Evolutionary conservation across 352 stramenopile species (phyloP), one percentile per base, ranked within the genome.

Genomic region (Phytophthora sp.): DNA sequence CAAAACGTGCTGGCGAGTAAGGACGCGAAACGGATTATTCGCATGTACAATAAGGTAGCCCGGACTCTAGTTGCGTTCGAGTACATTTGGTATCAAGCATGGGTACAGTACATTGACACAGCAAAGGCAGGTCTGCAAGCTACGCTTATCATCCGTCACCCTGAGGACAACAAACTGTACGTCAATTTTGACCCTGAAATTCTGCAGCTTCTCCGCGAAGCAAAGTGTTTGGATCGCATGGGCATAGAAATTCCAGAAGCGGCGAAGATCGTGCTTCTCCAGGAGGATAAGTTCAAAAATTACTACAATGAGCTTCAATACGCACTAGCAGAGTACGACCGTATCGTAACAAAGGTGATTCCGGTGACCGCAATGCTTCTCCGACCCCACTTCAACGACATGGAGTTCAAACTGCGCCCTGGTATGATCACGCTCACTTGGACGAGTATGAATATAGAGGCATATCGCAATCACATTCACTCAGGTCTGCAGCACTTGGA

Each of bases 361-460:
- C 97, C 97, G 0, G 96, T 99, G n/a, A 99, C 97, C 5, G 94
- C 96, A 2, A 96, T 98, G 83, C 77, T 98, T 1, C 64, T 98
- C 23, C 88, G 91, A n/a, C 96, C 97, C 5, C 96, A 99, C 60
- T 99, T 99, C 56, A 98, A 98, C 58, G 97, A 99, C 74, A 98
- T 99, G 94, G 97, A 99, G 74, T 99, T 98, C 81, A 99, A 99
- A 68, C 69, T 99, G 9, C 93, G 97, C 4, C 97, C 97, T 3
- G 97, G 97, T 15, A 99, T 99, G 96, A 98, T 98, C 65, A 99
- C 96, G n/a, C 77, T 99, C 4, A 99, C 97, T 5, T 99, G 97
- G 97, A 99, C 97, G 12, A 99, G 96, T 46, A 98, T 99, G 96
- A 99, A 99, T 72, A 99, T 99, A 53, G 97, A 99, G 65, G 91